phyloP scores from a whole-genome alignment of 495 filamentous ascomycete species.

The Talaromyces nanjingensis region DNA sequence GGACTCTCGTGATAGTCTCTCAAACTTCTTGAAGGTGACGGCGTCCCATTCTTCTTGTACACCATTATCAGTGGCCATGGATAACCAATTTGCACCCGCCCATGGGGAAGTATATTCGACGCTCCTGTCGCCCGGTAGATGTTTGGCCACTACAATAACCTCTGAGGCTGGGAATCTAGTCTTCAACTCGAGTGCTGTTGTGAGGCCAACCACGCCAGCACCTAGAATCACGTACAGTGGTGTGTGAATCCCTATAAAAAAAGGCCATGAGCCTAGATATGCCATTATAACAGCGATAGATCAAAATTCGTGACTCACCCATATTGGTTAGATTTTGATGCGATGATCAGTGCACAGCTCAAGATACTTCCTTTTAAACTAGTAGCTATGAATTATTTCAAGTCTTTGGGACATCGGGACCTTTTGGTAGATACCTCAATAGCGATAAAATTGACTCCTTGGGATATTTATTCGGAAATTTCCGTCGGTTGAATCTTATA shows the following conservation, averaged over 20 bases:
- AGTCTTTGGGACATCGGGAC: no score
- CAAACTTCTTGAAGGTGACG: conserved; percentile 5
- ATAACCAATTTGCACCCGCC: conserved; percentile 8
- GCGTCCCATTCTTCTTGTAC: conserved; percentile 8
- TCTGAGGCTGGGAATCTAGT: background rate
- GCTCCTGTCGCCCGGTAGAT: conserved; percentile 6
- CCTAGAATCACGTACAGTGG: conserved; percentile 5
- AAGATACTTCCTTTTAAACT: no score
- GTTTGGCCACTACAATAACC: conserved; percentile 2
- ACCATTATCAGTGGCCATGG: conserved; percentile 4
- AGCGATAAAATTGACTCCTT: no score
- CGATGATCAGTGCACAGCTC: no score
- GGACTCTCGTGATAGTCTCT: background rate
- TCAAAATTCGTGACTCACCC: no score
- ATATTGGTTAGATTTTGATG: no score
- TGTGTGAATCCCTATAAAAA: background rate
- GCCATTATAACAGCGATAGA: no score
- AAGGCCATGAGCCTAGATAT: no score
- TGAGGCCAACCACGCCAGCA: conserved; percentile 9
- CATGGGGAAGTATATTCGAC: conserved; percentile 6
- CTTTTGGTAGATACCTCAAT: no score
- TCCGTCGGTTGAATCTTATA: no score
- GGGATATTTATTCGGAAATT: no score
- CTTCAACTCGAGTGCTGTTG: conserved; percentile 9
- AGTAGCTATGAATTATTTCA: no score